These are phyloP conservation scores for Hanseniaspora nectarophila DNA, from an alignment of 805 yeast species.

Conservation along the genomic window DNA sequence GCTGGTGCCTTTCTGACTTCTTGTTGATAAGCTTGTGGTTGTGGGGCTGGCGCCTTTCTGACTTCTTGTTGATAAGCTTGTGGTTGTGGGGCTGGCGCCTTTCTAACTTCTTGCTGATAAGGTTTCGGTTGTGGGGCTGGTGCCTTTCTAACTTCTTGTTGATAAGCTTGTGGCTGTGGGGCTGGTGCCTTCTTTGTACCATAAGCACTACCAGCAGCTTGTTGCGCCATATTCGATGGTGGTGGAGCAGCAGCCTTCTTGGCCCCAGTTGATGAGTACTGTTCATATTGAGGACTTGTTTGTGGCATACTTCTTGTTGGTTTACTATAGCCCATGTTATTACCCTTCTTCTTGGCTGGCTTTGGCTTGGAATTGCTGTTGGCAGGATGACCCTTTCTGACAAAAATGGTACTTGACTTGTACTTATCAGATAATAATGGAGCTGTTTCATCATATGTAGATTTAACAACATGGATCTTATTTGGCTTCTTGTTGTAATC, in stretches of 20 bases:
- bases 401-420: slow-evolving; percentile 79
- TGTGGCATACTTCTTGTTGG: slow-evolving; percentile 24
- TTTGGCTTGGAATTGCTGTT: slow-evolving; percentile 57
- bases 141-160: slow-evolving; percentile 38
- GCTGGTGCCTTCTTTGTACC: slow-evolving; percentile 31
- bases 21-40: slow-evolving; percentile 31
- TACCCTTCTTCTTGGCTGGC: slow-evolving; percentile 46
- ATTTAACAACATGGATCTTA: slow-evolving; percentile 58
- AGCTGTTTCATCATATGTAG: slow-evolving; percentile 48
- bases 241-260: slow-evolving; percentile 17
- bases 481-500: slow-evolving; percentile 88
- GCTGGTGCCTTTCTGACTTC: slow-evolving; percentile 16
- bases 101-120: slow-evolving; percentile 9
- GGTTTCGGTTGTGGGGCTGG: slow-evolving; percentile 41
- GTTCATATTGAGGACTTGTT: slow-evolving; percentile 20
- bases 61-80: slow-evolving; percentile 51
- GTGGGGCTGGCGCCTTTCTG: slow-evolving; percentile 37
- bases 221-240: slow-evolving; percentile 19
- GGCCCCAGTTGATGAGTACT: neutral
- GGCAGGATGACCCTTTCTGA: slow-evolving; percentile 67
- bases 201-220: slow-evolving; percentile 34
- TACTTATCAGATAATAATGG: slow-evolving; percentile 61
- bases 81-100: slow-evolving; percentile 41
- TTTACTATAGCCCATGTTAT: slow-evolving; percentile 16
- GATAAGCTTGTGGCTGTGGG: slow-evolving; percentile 51